phyloP scores from a whole-genome alignment of 805 yeast species.

The Scheffersomyces amazonensis region DNA sequence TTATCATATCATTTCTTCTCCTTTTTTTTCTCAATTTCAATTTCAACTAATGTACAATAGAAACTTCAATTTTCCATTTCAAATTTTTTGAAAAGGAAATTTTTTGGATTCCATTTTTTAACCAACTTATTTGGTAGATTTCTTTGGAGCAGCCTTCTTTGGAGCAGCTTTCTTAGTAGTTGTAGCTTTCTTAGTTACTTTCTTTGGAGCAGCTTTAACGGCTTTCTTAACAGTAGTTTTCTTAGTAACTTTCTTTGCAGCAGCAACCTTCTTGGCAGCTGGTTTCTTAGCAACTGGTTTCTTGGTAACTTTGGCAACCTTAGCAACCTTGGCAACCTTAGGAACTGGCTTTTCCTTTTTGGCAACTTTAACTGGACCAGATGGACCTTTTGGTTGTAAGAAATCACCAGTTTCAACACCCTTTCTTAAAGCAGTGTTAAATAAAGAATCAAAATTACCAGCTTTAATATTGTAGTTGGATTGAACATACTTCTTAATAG shows the following conservation, averaged over 20 bases:
- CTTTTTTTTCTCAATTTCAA: no score
- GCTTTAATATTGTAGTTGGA: conserved; percentile 57
- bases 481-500: conserved; percentile 78
- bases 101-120: not conserved
- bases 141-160: conserved; percentile 14
- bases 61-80: no score
- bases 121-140: conserved; percentile 8
- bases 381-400: conserved; percentile 84
- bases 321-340: conserved; percentile 15
- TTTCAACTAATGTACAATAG: not conserved
- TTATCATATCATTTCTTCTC: no score
- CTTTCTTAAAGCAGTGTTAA: conserved; percentile 74
- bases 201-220: conserved; percentile 14
- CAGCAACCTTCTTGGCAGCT: conserved; percentile 8
- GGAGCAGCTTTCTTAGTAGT: conserved; percentile 18
- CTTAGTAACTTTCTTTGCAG: conserved; percentile 11
- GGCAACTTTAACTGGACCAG: conserved; percentile 76
- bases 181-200: conserved; percentile 18
- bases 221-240: conserved; percentile 12
- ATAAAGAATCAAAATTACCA: conserved; percentile 68
- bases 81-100: not conserved
- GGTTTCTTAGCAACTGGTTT: conserved; percentile 14
- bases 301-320: conserved; percentile 13
- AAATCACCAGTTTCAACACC: conserved; percentile 79
- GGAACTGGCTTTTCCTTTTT: conserved; percentile 38